Evolutionary conservation across 371 early-diverging fungal genomes (phyloP), one percentile per base, ranked within the genome.

Genomic region (Apophysomyces ossiformis): DNA sequence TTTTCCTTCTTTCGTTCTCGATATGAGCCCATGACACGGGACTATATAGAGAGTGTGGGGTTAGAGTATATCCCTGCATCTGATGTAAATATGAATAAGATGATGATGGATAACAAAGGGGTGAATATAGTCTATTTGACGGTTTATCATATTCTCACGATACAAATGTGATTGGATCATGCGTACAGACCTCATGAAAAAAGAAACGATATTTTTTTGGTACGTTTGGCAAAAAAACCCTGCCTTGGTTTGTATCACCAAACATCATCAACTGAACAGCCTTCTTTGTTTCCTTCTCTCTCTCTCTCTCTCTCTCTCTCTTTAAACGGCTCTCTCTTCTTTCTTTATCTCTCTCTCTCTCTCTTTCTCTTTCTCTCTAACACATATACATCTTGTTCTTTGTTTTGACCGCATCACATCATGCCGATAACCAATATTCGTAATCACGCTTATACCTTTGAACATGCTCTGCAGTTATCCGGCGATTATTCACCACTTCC

Each of bases 361-460:
- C 32, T 26, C 2, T 26, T 26, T 26, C 32, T 26, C 2, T 26
- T 26, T 26, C 32, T 26, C 32, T 26, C 32, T 26, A 26, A 26
- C 32, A 26, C 32, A 2, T 3, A 26, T 26, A 26, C 32, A 26
- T 26, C 2, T 26, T 26, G 2, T 26, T 26, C 2, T 26, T 26
- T 26, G 32, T 3, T 26, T 26, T 26, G 32, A 26, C 32, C 32
- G 3, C 32, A 26, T 43, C 39, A 15, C 45, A 39, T 41, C 16
- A 65, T 69, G 66, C 62, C 69, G 32, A 69, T 63, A 35, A 62
- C 26, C 13, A 78, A 78, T 61, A 71, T 78, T 61, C 76, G 76
- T 50, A 68, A 76, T 46, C 75, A 79, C 64, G 71, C 79, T 16
- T 76, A 76, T 68, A 72, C 72, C 26, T 67, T 71, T 62, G 75